Base-by-base conservation (phyloP, 305 asterid genomes). In the Rubia occidens region DNA sequence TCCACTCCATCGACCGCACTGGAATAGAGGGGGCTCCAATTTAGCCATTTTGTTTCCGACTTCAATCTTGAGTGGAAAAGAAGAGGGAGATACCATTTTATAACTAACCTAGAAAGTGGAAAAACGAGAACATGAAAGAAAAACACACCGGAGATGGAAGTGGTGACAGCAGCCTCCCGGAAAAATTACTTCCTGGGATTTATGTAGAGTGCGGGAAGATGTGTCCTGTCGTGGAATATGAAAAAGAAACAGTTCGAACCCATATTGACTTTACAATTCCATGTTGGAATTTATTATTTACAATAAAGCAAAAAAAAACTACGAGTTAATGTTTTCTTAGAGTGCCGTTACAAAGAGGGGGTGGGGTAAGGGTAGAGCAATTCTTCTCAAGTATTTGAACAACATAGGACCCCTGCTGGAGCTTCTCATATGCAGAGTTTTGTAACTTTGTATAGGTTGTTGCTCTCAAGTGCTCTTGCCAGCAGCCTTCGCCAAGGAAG, bases 401-500 rank as follows among this genome's bases (percentile, higher is more conserved):
- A 74, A 64, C 66, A 69, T 13, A 74, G 40, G n/a, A 54, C 44
- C 37, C 10, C 42, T 32, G 45, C 44, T n/a, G 6, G 32, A 24
- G 14, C 64, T 20, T 53, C 60, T 43, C 32, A 26, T 62, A 63
- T 17, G 8, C 39, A 14, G 39, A 37, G 40, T 37, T 37, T 32
- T 37, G 40, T 5, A 17, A 49, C 26, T 74, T 32, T 10, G 10
- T 11, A 70, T 51, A 8, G 7, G 7, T 8, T 8, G 20, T 13
- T 6, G 47, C 62, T 70, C 67, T 58, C 2, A 69, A 32, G 67
- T 51, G 60, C 74, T 69, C 66, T 75, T 64, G 53, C 78, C 71
- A 45, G 74, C 58, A 21, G 78, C 78, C 71, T 75, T 75, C 3
- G 74, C 78, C 62, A 69, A 64, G 39, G 78, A 75, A 44, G 78